Evolutionary conservation across 192 early-diverging fungal species (phyloP), one percentile per base, ranked within the genome.

Genomic region (Spizellomyces punctatus): DNA sequence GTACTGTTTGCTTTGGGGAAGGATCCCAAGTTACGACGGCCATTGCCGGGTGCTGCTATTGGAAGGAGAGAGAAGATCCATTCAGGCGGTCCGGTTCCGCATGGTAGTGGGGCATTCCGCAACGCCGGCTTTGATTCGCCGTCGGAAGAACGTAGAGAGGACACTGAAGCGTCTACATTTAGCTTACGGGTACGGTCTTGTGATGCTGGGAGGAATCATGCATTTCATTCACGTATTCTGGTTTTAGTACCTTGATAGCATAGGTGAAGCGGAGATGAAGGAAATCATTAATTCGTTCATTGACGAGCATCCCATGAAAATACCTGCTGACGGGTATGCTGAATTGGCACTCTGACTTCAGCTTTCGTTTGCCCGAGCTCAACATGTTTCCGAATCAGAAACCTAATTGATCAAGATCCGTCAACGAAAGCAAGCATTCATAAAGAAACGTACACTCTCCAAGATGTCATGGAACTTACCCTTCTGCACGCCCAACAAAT

Each of bases 401-500:
- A 54, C 14, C 50, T 54, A n/a, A 19, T 19, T 54, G 50, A 19
- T 4, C 50, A 54, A 54, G 50, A 12, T 19, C 12, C 0, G 14
- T n/a, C 17, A n/a, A n/a, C 50, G 4, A 54, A n/a, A 19, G 50
- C 12, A n/a, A 54, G 50, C 50, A 54, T n/a, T 54, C 14, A 61
- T 14, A 79, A 81, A 58, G 75, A 67, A 19, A 54, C 42, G 54
- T 88, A 86, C 71, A 72, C 81, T 19, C 60, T 88, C 9, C 77
- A 88, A 65, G 86, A 88, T 42, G 82, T 88, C 2, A 85, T 88
- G 79, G 86, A 88, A 69, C 78, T 88, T 0, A 87, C 86, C 16
- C 76, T 88, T 6, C 65, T 88, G 17, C 86, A 88, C 65, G 85
- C 81, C 5, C 86, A 88, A 50, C 86, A 88, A 60, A 76, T 88